phyloP scores from a whole-genome alignment of 1,139 yeast genomes.

The Kodamaea sp. region DNA sequence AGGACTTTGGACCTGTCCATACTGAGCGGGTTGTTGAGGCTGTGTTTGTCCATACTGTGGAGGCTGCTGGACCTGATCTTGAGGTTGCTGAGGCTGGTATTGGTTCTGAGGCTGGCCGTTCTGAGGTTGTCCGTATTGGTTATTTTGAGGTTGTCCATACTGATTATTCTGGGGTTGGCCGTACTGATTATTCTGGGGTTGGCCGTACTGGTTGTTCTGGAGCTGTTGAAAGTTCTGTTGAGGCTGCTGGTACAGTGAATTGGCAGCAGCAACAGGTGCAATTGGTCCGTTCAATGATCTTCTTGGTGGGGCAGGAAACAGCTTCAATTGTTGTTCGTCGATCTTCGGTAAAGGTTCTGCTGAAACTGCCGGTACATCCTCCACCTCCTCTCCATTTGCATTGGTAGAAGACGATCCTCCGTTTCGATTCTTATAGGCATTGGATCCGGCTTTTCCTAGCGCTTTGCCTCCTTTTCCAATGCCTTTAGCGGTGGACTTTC shows the following conservation, averaged over 20 bases:
- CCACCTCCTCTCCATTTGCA: constrained; percentile 4
- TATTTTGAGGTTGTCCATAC: background rate
- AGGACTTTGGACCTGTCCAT: background rate
- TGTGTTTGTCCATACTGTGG: background rate
- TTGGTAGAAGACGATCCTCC: constrained; percentile 3
- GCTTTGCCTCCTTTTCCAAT: constrained; percentile 52
- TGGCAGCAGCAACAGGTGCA: constrained; percentile 9
- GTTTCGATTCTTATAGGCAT: constrained; percentile 43
- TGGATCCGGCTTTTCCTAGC: constrained; percentile 49
- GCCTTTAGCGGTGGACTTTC: constrained; percentile 47
- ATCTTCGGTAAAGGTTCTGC: constrained; percentile 23
- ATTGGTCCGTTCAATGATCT: constrained; percentile 19
- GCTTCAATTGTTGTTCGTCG: constrained; percentile 36
- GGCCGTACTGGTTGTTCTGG: background rate
- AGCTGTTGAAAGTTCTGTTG: background rate
- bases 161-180: background rate
- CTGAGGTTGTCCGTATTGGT: background rate
- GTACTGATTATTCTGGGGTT: background rate
- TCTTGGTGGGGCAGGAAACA: constrained; percentile 58
- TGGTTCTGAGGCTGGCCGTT: constrained; percentile 3
- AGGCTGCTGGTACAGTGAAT: constrained; percentile 2
- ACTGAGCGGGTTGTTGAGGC: background rate
- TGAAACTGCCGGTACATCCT: background rate
- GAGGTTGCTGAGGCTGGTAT: constrained; percentile 5
- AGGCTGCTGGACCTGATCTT: constrained; percentile 5